A percentile compares a stretch with the other conserved stretches of the same genome.
Conservation (phyloP, 345 rosid species). For the Lagerstroemia speciosa region DNA sequence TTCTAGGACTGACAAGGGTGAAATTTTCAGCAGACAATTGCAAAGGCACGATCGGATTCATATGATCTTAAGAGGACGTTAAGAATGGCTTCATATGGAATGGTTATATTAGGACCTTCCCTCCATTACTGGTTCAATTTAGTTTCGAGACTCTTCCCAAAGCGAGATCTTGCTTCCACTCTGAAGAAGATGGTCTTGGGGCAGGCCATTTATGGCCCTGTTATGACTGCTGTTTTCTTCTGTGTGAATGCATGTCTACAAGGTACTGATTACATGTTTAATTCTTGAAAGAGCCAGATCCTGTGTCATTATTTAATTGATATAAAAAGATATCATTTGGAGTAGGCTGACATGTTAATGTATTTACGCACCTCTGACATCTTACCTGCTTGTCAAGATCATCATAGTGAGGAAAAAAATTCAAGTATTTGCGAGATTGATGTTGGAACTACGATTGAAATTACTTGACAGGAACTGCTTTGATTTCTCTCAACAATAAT, state of each 20-base stretch:
- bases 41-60: conserved; percentile 36
- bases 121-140: conserved; percentile 83
- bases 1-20: neutral
- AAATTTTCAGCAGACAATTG: conserved; percentile 31
- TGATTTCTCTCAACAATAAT: too few relatives aligned
- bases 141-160: conserved; percentile 62
- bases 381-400: neutral
- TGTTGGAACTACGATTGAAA: neutral
- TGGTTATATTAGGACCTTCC: conserved; percentile 66
- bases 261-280: conserved; percentile 28
- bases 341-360: neutral
- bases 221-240: conserved; percentile 69
- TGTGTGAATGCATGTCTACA: conserved; percentile 57
- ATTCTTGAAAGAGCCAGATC: neutral
- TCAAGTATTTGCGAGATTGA: neutral
- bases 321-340: neutral
- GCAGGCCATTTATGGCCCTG: conserved; percentile 62
- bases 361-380: neutral
- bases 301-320: neutral
- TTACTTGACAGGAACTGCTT: too few relatives aligned
- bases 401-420: neutral
- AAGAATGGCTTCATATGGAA: conserved; percentile 84
- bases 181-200: conserved; percentile 87
- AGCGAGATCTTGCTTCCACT: conserved; percentile 60
- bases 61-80: conserved; percentile 69